Conservation (phyloP, 805 yeast species). For the Alloascoidea hylecoeti region DNA sequence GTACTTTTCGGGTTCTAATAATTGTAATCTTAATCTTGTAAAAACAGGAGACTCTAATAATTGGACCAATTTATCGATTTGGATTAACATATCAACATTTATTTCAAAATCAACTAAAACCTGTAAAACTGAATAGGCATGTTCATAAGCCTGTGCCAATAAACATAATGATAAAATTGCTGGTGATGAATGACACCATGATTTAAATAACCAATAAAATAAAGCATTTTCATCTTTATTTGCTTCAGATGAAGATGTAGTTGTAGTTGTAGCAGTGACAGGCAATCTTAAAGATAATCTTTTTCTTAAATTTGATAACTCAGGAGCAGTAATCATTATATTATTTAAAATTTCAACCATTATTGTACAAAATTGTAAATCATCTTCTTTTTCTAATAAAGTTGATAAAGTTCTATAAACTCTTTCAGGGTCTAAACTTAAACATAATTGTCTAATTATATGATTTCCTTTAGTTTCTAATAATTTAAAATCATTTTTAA, state of each 20-base stretch:
- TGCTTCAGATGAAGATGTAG: too few relatives aligned
- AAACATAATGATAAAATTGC: conserved; percentile 60
- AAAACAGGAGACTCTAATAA: conserved; percentile 69
- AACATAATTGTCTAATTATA: conserved; percentile 73
- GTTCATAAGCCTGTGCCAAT: conserved; percentile 56
- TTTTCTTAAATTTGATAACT: conserved; percentile 43
- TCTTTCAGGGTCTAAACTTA: conserved; percentile 67
- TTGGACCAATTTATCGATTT: conserved; percentile 64
- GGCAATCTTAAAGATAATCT: conserved; percentile 34
- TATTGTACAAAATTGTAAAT: conserved; percentile 43
- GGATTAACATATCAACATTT: conserved; percentile 51
- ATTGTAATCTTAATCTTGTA: conserved; percentile 54
- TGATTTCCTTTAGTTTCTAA: conserved; percentile 68
- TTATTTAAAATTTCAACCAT: conserved; percentile 67
- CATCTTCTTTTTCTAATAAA: conserved; percentile 45
- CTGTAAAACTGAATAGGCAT: conserved; percentile 58
- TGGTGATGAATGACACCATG: conserved; percentile 73
- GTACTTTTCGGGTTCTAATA: conserved; percentile 54
- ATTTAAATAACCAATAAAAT: conserved; percentile 50
- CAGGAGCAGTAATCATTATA: conserved; percentile 59
- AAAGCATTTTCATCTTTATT: conserved; percentile 39
- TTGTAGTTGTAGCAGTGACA: too few relatives aligned
- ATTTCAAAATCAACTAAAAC: conserved; percentile 56
- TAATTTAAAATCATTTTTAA: conserved; percentile 54
- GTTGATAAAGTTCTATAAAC: conserved; percentile 71